These are phyloP conservation scores for Byssochlamys sp. DNA, from an alignment of 2,329 filamentous ascomycete species.

Conservation along the genomic window DNA sequence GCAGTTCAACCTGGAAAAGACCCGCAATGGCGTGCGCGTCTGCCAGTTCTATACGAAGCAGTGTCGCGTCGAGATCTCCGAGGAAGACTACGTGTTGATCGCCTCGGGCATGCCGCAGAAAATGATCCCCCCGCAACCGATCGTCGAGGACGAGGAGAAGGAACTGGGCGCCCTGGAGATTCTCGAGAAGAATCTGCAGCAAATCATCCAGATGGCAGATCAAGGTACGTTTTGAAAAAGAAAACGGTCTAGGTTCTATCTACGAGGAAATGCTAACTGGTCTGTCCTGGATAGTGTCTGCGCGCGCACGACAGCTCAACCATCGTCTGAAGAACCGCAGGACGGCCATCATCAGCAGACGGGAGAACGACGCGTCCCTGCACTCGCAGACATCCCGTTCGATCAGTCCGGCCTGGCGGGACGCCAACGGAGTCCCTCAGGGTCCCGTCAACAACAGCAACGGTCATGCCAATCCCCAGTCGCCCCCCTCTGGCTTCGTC, in stretches of 20 bases:
- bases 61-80: constrained; percentile 70
- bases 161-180: constrained; percentile 78
- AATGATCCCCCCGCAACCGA: constrained; percentile 68
- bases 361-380: constrained; percentile 37
- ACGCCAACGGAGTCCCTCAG: constrained; percentile 20
- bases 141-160: constrained; percentile 76
- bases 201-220: constrained; percentile 72
- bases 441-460: constrained; percentile 19
- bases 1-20: constrained; percentile 64
- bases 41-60: constrained; percentile 79
- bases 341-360: constrained; percentile 59
- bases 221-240: constrained; percentile 45
- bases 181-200: constrained; percentile 64
- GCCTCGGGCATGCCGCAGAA: constrained; percentile 73
- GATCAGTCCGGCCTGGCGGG: constrained; percentile 29
- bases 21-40: constrained; percentile 57
- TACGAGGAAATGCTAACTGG: neutral
- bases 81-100: constrained; percentile 80
- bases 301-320: constrained; percentile 66
- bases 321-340: constrained; percentile 68
- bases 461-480: constrained; percentile 27
- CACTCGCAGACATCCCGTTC: constrained; percentile 22
- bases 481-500: constrained; percentile 46
- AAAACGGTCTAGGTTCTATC: neutral
- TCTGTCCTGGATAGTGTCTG: constrained; percentile 44